Conservation (phyloP, 1,284 basidiomycete genomes). For the Mycena citricolor region DNA sequence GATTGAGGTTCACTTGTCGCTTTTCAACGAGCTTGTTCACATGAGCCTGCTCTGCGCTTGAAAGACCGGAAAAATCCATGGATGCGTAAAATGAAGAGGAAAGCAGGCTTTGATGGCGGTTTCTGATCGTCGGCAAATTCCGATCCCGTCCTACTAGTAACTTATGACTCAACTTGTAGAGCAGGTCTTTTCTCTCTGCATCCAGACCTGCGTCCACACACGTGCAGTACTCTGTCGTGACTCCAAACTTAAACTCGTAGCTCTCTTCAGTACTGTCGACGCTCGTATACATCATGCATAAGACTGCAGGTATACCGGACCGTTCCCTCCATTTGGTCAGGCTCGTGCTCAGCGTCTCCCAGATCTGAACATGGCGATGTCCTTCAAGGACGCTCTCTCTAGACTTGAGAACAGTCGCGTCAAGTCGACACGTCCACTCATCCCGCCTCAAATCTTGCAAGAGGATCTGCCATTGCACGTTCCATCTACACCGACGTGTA, state of each 20-base stretch:
- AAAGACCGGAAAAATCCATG: constrained; percentile 89
- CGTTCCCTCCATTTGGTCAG: no score
- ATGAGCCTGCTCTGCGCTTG: constrained; percentile 84
- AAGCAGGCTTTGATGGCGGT: constrained; percentile 25
- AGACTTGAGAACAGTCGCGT: constrained; percentile 88
- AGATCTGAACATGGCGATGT: constrained; percentile 54
- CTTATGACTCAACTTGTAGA: no score
- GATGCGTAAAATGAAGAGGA: constrained; percentile 16
- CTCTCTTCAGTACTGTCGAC: no score
- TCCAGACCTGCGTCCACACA: no score
- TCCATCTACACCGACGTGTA: constrained; percentile 36
- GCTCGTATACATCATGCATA: no score
- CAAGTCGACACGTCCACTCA: constrained; percentile 81
- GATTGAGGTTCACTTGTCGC: constrained; percentile 69
- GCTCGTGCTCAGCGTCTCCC: constrained; percentile 14
- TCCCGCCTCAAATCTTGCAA: constrained; percentile 89
- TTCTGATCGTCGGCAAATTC: no score
- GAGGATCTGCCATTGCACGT: constrained; percentile 81
- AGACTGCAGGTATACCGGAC: no score
- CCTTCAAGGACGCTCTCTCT: constrained; percentile 75
- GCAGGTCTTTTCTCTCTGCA: no score
- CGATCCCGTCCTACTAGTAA: no score
- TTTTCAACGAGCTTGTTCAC: constrained; percentile 91
- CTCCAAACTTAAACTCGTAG: no score
- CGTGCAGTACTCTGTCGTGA: no score